These are phyloP conservation scores for Dentiscutata heterogama DNA, from an alignment of 371 early-diverging fungal species.

Conservation along the genomic window DNA sequence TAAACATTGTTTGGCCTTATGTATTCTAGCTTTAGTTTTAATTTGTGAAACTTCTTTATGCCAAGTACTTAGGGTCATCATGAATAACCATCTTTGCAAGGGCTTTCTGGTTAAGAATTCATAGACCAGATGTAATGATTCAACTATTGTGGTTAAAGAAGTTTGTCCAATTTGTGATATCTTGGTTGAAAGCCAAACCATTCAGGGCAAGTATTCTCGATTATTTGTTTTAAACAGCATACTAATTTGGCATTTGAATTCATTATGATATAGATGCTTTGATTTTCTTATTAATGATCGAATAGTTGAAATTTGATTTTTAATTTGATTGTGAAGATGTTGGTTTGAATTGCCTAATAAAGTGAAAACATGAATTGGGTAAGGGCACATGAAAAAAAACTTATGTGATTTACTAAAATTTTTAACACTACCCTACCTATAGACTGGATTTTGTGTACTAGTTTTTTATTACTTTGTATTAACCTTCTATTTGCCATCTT, in stretches of 20 bases:
- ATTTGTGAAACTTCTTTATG: background rate
- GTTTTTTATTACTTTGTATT: no score
- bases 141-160: background rate
- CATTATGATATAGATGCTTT: background rate
- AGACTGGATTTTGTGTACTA: no score
- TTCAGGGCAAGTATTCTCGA: background rate
- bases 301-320: background rate
- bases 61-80: background rate
- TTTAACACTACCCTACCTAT: no score
- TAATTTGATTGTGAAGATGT: no score
- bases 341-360: no score
- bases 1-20: background rate
- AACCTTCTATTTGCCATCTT: no score
- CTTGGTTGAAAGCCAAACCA: background rate
- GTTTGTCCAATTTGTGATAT: background rate
- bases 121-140: background rate
- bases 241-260: background rate
- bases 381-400: no score
- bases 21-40: background rate
- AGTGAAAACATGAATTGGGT: no score
- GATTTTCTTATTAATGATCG: background rate
- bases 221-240: background rate
- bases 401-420: no score
- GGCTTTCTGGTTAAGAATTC: background rate
- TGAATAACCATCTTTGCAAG: background rate